These are phyloP conservation scores for Omphalea diandra DNA, from an alignment of 441 rosid genomes.

Conservation along the genomic window DNA sequence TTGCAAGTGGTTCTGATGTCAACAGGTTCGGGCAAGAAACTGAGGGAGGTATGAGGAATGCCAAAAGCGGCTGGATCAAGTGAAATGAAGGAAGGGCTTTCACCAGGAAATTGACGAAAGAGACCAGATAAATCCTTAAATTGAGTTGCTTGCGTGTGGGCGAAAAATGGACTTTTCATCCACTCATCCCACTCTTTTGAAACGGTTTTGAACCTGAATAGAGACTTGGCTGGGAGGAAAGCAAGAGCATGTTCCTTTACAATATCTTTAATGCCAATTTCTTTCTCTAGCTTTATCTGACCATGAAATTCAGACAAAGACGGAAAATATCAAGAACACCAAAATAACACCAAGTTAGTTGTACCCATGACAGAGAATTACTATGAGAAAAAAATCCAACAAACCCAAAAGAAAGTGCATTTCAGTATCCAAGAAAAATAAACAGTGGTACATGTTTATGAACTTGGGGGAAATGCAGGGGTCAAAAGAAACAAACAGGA, in stretches of 20 bases:
- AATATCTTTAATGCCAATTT: slow-evolving; percentile 14
- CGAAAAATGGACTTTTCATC: slow-evolving; percentile 35
- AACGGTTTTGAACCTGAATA: slow-evolving; percentile 36
- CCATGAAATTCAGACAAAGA: background rate
- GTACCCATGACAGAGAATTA: no score
- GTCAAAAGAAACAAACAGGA: background rate
- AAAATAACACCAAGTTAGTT: background rate
- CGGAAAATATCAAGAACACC: background rate
- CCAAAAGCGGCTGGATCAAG: slow-evolving; percentile 31
- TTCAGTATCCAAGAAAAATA: background rate
- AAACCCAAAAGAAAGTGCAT: background rate
- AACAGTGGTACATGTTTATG: background rate
- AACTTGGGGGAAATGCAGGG: background rate
- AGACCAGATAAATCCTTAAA: slow-evolving; percentile 39
- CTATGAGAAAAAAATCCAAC: background rate
- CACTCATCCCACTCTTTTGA: slow-evolving; percentile 35
- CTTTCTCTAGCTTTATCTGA: background rate
- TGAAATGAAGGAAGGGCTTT: slow-evolving; percentile 26
- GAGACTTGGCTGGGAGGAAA: slow-evolving; percentile 43
- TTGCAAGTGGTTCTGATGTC: slow-evolving; percentile 32
- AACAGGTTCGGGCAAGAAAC: slow-evolving; percentile 39
- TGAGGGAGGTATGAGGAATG: slow-evolving; percentile 32
- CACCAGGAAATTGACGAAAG: slow-evolving; percentile 28
- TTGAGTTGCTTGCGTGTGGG: slow-evolving; percentile 32
- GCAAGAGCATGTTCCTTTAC: slow-evolving; percentile 26